Base-by-base conservation (phyloP, 176 grass and related monocot species). In the Carex cristatella region DNA sequence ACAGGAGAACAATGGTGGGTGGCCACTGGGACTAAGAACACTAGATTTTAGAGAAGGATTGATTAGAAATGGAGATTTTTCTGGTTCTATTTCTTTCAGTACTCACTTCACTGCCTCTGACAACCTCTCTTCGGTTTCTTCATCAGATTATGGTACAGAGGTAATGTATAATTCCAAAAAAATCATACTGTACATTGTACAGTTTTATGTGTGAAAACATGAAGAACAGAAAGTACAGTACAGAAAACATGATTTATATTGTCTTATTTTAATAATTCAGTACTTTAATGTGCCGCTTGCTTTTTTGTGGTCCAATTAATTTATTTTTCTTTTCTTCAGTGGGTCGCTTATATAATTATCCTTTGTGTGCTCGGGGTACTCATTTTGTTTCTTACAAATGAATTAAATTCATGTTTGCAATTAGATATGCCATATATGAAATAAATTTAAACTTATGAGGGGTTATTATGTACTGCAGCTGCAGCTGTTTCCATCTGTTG, bases 11-110 rank as follows among this genome's bases (percentile, higher is more conserved):
- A 81, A 83, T 31, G 92, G 92, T 40, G 92, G 92, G 19, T 94
- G 92, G 89, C 87, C 89, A 69, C 78, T 94, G n/a, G 92, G 92
- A n/a, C 85, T 94, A 33, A 87, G 92, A 19, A 30, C 87, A 54
- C 49, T 91, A 42, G 87, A 87, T 28, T 60, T 32, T 2, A 60
- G 88, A 81, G 83, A 72, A 76, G 84, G 79, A 76, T 80, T 67
- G 79, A 14, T 61, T 38, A 16, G 86, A 70, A 86, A 79, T 19
- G 53, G 53, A 33, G 77, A 88, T 69, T 27, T 88, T 8, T 83
- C 89, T 71, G 84, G 62, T 16, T 91, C 89, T 1, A 7, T 83
- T 69, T 94, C 92, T 79, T 91, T 87, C 84, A 87, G 46, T 79
- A 86, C 81, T 31, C 79, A 76, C 46, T 94, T 94, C 81, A 89